Evolutionary conservation across 2,329 filamentous ascomycete genomes (phyloP), one percentile per base, ranked within the genome.

Genomic region (Fusarium devonianum): DNA sequence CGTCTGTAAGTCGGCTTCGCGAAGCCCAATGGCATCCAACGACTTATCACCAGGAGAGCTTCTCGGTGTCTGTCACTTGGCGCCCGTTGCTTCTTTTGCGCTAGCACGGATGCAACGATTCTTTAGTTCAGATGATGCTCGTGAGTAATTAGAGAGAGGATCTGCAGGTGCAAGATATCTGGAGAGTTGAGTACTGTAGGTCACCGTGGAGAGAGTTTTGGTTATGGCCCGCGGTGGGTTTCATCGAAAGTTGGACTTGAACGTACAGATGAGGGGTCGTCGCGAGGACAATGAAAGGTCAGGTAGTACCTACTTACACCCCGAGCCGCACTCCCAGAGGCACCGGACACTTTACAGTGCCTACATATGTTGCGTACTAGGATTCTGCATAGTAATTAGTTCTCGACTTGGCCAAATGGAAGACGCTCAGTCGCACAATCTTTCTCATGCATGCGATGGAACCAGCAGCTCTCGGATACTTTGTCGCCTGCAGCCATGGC

Each of bases 1-100:
- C 66, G 64, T 46, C 61, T 58, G 56, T 61, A 60, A 61, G 53
- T 65, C 44, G 36, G 48, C 42, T 41, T 40, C 45, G 34, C 44
- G 44, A 40, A 52, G 22, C 45, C 56, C 58, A 57, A 52, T 58
- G 39, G 42, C 25, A 59, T 45, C 22, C 23, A 42, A 56, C 38
- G 17, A 44, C 47, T 36, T 25, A 18, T 29, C 30, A 41, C 25
- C 6, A 8, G 28, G 25, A 8, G 12, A 21, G 28, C 35, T 35
- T 14, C 29, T 14, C 28, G 26, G 13, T 30, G 23, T 51, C 23
- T 44, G 39, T 43, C 48, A 45, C 30, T 37, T 34, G 40, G 53
- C 25, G 46, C 35, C 33, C 29, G 32, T 30, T 60, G 23, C 33
- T 58, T 34, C 29, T 30, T 60, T 35, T 39, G 56, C 52, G 46